Percentiles rank a stretch among this genome's conserved stretches.
These are phyloP conservation scores for Articulospora tetracladia DNA, from an alignment of 495 filamentous ascomycete species.

Conservation along the genomic window DNA sequence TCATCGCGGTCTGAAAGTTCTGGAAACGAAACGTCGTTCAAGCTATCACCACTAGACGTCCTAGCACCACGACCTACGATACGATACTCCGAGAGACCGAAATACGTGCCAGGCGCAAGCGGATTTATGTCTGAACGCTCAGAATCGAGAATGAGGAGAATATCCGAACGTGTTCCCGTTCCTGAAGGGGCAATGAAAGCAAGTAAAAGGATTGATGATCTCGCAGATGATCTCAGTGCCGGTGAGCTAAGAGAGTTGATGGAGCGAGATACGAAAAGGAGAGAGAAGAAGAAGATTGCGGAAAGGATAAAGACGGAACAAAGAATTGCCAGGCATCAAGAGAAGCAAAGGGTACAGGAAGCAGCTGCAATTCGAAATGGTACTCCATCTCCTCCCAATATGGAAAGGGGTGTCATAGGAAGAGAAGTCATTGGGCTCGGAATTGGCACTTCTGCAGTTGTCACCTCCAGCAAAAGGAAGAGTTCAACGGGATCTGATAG, in stretches of 20 bases:
- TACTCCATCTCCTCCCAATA: constrained; percentile 44
- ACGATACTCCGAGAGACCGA: constrained; percentile 62
- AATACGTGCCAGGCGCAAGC: constrained; percentile 35
- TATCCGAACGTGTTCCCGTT: constrained; percentile 43
- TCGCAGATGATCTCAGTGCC: constrained; percentile 79
- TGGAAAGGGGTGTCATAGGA: constrained; percentile 50
- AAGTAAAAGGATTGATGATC: constrained; percentile 68
- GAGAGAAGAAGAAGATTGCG: constrained; percentile 65
- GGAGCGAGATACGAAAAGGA: constrained; percentile 76
- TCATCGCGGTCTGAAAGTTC: constrained; percentile 69
- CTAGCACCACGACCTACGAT: constrained; percentile 78
- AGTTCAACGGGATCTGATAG: constrained; percentile 32
- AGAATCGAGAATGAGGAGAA: constrained; percentile 32
- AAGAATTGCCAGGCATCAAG: constrained; percentile 62
- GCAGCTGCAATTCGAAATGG: constrained; percentile 36
- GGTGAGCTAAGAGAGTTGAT: constrained; percentile 76
- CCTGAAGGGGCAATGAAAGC: constrained; percentile 64
- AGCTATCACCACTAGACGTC: constrained; percentile 67
- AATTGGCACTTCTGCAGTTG: constrained; percentile 40
- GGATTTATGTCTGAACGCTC: constrained; percentile 30
- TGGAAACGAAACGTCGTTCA: constrained; percentile 67
- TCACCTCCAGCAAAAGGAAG: constrained; percentile 45
- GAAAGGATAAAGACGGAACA: constrained; percentile 69
- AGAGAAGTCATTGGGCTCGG: constrained; percentile 44
- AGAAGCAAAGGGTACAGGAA: constrained; percentile 55